phyloP scores from a whole-genome alignment of 2,329 filamentous ascomycete genomes.

The Emmonsia crescens region DNA sequence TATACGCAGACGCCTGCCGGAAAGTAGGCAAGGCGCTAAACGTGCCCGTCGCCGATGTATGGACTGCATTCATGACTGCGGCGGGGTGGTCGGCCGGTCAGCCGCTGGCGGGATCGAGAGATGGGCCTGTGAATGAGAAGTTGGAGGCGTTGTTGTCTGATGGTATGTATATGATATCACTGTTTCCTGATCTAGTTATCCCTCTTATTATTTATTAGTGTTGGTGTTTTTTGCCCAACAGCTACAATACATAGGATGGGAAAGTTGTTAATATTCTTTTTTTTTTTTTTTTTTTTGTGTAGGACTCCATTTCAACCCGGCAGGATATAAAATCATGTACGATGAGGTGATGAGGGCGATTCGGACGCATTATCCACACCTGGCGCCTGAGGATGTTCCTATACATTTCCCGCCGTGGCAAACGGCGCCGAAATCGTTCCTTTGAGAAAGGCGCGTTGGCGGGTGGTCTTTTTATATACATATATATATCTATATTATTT shows the following conservation, averaged over 20 bases:
- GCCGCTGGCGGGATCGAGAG: constrained; percentile 45
- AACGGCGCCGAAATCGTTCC: constrained; percentile 26
- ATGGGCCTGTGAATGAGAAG: constrained; percentile 47
- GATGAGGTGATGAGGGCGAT: constrained; percentile 44
- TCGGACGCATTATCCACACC: constrained; percentile 42
- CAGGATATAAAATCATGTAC: constrained; percentile 47
- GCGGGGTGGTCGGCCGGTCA: constrained; percentile 43
- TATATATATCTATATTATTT: too few relatives aligned
- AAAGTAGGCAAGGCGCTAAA: constrained; percentile 46
- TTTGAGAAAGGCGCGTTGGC: not conserved
- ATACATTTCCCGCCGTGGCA: constrained; percentile 46
- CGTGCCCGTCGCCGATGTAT: constrained; percentile 65
- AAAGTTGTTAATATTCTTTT: too few relatives aligned
- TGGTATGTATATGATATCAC: constrained; percentile 41
- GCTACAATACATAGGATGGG: too few relatives aligned
- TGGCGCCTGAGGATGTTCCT: constrained; percentile 41
- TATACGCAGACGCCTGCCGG: constrained; percentile 55
- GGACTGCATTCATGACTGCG: constrained; percentile 62
- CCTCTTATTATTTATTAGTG: not conserved
- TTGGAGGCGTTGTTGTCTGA: constrained; percentile 45
- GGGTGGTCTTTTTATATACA: too few relatives aligned
- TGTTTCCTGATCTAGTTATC: not conserved
- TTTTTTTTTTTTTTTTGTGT: not conserved
- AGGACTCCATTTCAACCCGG: constrained; percentile 49
- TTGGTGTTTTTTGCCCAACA: too few relatives aligned